Conservation (phyloP, 805 yeast species). For the Jamesozyma jinghongensis region DNA sequence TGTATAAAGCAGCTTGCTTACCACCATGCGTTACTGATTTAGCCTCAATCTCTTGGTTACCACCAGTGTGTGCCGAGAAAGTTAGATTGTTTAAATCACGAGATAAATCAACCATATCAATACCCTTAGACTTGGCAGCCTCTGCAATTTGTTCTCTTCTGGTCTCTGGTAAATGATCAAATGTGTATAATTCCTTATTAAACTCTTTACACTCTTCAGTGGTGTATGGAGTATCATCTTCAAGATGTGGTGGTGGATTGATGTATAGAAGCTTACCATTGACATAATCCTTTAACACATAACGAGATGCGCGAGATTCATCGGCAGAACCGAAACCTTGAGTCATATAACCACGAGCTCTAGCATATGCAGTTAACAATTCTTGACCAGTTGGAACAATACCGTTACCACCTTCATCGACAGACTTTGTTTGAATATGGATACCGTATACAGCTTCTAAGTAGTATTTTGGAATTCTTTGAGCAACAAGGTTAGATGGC, state of each 20-base stretch:
- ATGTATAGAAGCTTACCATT: conserved; percentile 79
- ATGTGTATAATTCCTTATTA: conserved; percentile 64
- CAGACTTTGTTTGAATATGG: conserved; percentile 63
- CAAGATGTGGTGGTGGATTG: conserved; percentile 76
- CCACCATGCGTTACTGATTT: conserved; percentile 65
- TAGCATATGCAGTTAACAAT: conserved; percentile 80
- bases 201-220: conserved; percentile 52
- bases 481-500: conserved; percentile 76
- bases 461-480: conserved; percentile 79
- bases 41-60: conserved; percentile 36
- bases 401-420: conserved; percentile 84
- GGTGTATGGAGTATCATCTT: conserved; percentile 43
- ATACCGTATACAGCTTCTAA: conserved; percentile 92
- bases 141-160: conserved; percentile 61
- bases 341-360: conserved; percentile 95
- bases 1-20: conserved; percentile 66
- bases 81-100: conserved; percentile 63
- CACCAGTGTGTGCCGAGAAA: conserved; percentile 68
- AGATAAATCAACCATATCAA: conserved; percentile 55
- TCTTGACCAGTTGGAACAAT: conserved; percentile 77
- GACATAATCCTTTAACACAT: conserved; percentile 87
- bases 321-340: conserved; percentile 97
- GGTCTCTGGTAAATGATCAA: conserved; percentile 56
- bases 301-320: conserved; percentile 88
- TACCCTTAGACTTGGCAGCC: conserved; percentile 52